A percentile compares a stretch with the other conserved stretches of the same genome.
Conservation (phyloP, 345 rosid genomes). For the Pelargonium nanum region DNA sequence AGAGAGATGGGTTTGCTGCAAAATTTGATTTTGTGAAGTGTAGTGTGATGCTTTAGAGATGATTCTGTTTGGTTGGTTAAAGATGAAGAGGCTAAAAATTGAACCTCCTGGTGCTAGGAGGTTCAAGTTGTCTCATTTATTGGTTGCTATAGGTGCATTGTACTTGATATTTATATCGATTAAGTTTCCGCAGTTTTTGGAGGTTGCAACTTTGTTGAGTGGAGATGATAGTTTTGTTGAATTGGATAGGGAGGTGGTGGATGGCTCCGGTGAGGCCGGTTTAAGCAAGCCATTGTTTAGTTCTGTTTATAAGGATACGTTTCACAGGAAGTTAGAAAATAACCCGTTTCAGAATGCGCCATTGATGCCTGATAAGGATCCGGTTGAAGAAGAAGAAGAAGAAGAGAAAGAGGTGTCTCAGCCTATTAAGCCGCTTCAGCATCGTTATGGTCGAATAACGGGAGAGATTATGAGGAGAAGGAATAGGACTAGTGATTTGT, state of each 20-base stretch:
- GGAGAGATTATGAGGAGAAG: conserved; percentile 64
- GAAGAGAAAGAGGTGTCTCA: conserved; percentile 16
- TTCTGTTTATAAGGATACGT: conserved; percentile 58
- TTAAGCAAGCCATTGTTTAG: conserved; percentile 37
- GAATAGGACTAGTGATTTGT: conserved; percentile 51
- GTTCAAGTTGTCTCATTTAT: conserved; percentile 67
- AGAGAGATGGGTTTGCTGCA: not conserved
- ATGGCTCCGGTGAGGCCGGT: conserved; percentile 38
- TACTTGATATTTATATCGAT: conserved; percentile 70
- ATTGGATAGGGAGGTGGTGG: conserved; percentile 32
- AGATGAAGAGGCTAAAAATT: conserved; percentile 71
- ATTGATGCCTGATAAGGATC: conserved; percentile 41
- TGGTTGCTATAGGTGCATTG: conserved; percentile 49
- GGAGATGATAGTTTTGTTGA: conserved; percentile 54
- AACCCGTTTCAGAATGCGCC: conserved; percentile 40
- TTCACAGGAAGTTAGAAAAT: conserved; percentile 60
- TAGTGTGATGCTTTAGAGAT: not conserved
- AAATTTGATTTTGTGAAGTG: not conserved
- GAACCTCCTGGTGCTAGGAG: conserved; percentile 51
- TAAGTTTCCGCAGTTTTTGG: conserved; percentile 74
- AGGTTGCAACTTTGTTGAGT: conserved; percentile 54
- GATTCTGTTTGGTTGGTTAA: not conserved
- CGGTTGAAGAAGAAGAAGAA: conserved; percentile 39
- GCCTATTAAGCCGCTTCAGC: conserved; percentile 46
- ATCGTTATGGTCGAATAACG: conserved; percentile 62